phyloP scores from a whole-genome alignment of 306 rosid species.

The Trifolium fragiferum region DNA sequence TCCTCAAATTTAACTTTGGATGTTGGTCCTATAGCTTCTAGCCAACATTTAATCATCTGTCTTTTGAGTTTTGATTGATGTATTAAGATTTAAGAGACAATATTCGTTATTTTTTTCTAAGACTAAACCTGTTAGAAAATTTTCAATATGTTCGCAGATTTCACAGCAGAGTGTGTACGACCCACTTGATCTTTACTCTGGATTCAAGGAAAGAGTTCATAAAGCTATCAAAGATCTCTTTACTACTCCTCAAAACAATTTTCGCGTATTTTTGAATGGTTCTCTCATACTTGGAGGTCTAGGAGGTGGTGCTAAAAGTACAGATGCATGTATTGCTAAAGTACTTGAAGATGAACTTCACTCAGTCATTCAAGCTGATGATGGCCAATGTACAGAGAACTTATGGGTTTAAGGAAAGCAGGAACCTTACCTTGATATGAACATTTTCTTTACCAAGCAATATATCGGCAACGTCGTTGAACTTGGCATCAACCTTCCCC shows the following conservation, averaged over 20 bases:
- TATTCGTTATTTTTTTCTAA: background rate
- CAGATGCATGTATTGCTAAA: conserved; percentile 55
- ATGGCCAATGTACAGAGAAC: conserved; percentile 57
- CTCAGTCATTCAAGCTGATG: conserved; percentile 62
- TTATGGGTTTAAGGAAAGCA: no score
- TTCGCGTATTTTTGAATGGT: conserved; percentile 86
- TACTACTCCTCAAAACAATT: conserved; percentile 87
- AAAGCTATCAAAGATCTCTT: conserved; percentile 79
- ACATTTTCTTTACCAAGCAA: no score
- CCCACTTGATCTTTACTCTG: conserved; percentile 90
- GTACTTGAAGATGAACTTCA: conserved; percentile 83
- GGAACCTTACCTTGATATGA: no score
- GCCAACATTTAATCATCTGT: conserved; percentile 15
- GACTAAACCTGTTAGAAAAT: conserved; percentile 26
- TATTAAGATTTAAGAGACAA: background rate
- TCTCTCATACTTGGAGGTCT: conserved; percentile 79
- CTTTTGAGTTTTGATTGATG: conserved; percentile 17
- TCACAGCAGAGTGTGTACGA: conserved; percentile 72
- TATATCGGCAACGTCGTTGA: no score
- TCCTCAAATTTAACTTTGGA: conserved; percentile 8
- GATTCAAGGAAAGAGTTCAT: conserved; percentile 71
- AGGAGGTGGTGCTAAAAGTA: conserved; percentile 71
- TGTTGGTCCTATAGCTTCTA: conserved; percentile 7
- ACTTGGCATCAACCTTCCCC: no score
- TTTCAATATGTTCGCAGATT: conserved; percentile 58